phyloP scores from a whole-genome alignment of 2,329 filamentous ascomycete species.

The Didymellaceae sp. region DNA sequence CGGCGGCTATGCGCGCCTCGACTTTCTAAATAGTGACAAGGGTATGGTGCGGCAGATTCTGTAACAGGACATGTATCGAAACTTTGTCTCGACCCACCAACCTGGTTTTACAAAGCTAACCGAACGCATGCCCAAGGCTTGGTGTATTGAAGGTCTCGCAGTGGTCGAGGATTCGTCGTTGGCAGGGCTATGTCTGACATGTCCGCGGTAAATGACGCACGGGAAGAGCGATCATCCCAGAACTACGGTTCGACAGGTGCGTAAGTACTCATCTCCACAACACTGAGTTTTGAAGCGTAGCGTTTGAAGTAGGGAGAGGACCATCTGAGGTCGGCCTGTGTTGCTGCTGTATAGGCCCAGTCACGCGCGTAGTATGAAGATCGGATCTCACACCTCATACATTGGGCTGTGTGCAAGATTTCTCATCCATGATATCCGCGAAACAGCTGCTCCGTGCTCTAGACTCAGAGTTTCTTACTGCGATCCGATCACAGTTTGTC shows the following conservation, averaged over 20 bases:
- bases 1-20: slow-evolving; percentile 5
- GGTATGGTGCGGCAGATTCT: slow-evolving; percentile 15
- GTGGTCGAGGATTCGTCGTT: slow-evolving; percentile 2
- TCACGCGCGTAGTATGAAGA: no score
- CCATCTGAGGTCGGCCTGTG: no score
- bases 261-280: not conserved
- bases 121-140: slow-evolving; percentile 15
- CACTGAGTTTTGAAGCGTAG: not conserved
- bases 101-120: slow-evolving; percentile 1
- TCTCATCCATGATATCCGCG: no score
- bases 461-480: no score
- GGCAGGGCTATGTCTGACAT: slow-evolving; percentile 7
- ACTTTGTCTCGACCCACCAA: slow-evolving; percentile 13
- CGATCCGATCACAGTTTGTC: no score
- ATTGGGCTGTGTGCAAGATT: no score
- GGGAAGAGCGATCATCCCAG: slow-evolving; percentile 15
- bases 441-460: no score
- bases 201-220: not conserved
- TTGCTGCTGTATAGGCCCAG: no score
- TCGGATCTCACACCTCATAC: no score
- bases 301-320: slow-evolving; percentile 8
- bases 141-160: not conserved
- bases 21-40: not conserved
- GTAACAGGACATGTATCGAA: slow-evolving; percentile 15
- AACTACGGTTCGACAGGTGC: slow-evolving; percentile 2